Base-by-base conservation (phyloP, 768 basidiomycete species). In the Mycena albidolilacea region DNA sequence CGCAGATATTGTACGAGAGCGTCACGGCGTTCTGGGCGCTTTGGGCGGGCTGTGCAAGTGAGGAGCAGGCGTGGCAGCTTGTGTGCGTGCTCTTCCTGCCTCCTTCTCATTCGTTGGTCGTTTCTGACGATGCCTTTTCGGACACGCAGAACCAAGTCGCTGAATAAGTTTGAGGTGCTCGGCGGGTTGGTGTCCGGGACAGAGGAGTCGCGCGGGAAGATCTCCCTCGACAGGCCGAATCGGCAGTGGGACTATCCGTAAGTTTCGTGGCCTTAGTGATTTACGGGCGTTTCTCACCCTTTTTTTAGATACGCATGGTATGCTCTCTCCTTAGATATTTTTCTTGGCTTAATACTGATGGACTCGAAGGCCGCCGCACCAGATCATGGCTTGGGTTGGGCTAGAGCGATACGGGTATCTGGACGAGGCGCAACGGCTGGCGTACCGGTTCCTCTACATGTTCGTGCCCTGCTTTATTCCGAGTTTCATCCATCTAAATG, bases 381-480 rank as follows among this genome's bases (percentile, higher is more conserved):
- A 99, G 82, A 98, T 99, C 79, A 98, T 99, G 95, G 86, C 93
- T 2, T 99, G 97, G 97, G 96, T 98, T 64, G 97, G 97, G 52
- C 87, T 99, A 30, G 96, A 98, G 77, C 92, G 97, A 65, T 99
- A 99, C 79, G 97, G 97, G 2, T 98, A 96, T 81, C 85, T 94
- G 4, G 95, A 97, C 74, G 97, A 98, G 74, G 95, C 97, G 1
- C 96, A 97, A 75, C 89, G 98, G 59, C 84, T 99, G 61, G 93
- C 97, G 1, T 99, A 99, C 83, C 88, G 97, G 64, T 99, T 95
- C 90, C 89, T 98, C n/a, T 98, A 98, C 86, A 98, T 99, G 97
- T 96, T 74, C 21, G 80, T 78, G 35, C 41, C 19, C 23, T 46
- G 39, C 19, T 72, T 17, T 38, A 30, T 48, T 37, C 19, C 69